Evolutionary conservation across 108 stramenopile species (phyloP), one percentile per base, ranked within the genome.

Genomic region (Skeletonema costatum): DNA sequence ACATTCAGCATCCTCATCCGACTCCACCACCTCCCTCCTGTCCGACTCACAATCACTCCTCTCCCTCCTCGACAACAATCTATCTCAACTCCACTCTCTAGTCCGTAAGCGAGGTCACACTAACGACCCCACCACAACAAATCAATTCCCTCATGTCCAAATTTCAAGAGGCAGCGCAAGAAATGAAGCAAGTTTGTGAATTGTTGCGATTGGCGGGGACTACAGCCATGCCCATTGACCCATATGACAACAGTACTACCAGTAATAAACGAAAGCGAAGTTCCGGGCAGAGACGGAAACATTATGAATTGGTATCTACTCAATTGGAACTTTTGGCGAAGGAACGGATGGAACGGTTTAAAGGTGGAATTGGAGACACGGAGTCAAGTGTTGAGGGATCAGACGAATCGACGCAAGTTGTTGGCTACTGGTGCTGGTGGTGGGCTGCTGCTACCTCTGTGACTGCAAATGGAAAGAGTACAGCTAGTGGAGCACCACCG

Each of bases 51-150:
- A 81, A 21, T 69, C 87, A 10, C 70, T 92, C 35, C 71, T 95
- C 33, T 42, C 81, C 4, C 66, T 83, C 5, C 86, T 95, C 76
- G 88, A 95, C 38, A 61, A 51, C 25, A 84, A 85, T 41, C 70
- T 88, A 32, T 73, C 85, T 16, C 80, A 89, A 61, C 64, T 95
- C 8, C 83, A 87, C 73, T 36, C 62, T 0, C 70, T 95, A 41
- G 94, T 95, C 5, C 80, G 91, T 64, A 81, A 90, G 61, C 73
- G 91, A 25, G 94, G 94, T 5, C 91, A 92, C 32, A 92, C 92
- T 58, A 95, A 95, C 68, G 94, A 95, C 73, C 94, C 94, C 0
- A 95, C 94, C 94, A 0, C 32, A 86, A 10, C 87, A 91, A 58
- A 93, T 95, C 74, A 78, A 86, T 33, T 25, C 56, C 0, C 33